Percentiles rank a stretch among this genome's conserved stretches.
Evolutionary conservation across 306 rosid genomes (phyloP).

Genomic region (Boehmeria nivea): DNA sequence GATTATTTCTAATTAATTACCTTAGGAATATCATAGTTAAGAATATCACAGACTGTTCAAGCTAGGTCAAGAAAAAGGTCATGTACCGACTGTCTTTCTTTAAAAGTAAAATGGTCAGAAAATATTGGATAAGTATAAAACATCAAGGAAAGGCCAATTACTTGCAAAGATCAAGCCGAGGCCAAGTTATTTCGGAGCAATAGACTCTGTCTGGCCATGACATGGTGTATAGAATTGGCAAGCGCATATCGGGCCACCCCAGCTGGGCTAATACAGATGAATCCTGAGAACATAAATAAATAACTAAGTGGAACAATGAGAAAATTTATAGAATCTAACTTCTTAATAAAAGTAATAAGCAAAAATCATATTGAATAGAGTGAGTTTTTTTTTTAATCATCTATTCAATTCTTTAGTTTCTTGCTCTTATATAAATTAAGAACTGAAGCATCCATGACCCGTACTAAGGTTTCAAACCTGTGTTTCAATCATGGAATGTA

Average conservation of each 20-base stretch:
- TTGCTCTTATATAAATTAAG: slow-evolving; percentile 3
- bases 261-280: slow-evolving; percentile 92
- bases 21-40: no score
- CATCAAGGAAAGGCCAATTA: slow-evolving; percentile 22
- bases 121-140: background rate
- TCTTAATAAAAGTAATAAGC: no score
- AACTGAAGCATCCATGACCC: slow-evolving; percentile 1
- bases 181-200: slow-evolving; percentile 97
- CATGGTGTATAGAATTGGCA: slow-evolving; percentile 94
- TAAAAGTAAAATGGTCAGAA: background rate
- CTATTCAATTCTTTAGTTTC: no score
- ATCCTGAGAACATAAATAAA: slow-evolving; percentile 50
- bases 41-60: no score
- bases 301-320: slow-evolving; percentile 2
- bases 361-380: no score
- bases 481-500: slow-evolving; percentile 95
- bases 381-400: no score
- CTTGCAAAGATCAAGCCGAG: slow-evolving; percentile 99
- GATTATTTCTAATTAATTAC: no score
- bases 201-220: slow-evolving; percentile 95
- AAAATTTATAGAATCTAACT: no score
- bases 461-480: no score
- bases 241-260: slow-evolving; percentile 99
- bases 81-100: no score
- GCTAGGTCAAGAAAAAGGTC: no score